Evolutionary conservation across 164 flowering plant species (phyloP), one percentile per base, ranked within the genome.

Genomic region (Warburgia ugandensis): DNA sequence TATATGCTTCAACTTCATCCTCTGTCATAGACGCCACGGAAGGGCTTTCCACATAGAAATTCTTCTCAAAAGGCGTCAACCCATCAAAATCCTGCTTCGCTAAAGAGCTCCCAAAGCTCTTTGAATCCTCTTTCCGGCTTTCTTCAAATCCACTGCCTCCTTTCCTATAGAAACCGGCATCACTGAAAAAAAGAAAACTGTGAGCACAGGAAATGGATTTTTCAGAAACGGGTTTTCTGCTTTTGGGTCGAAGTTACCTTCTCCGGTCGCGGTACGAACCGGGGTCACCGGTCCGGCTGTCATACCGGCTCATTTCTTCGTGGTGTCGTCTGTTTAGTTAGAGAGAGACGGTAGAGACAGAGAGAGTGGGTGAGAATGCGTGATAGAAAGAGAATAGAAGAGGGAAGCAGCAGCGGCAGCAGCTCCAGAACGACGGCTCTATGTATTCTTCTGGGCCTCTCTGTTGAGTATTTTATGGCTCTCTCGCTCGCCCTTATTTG

Each of bases 221-320:
- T 28, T 50, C 21, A 31, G 8, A 45, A 50, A 30, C 30, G n/a
- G 37, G 31, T 58, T 63, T 33, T 2, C 17, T 37, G 41, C 5
- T 12, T 10, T 3, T 14, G 28, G 10, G 30, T 1, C 9, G 42
- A 19, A 6, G 20, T 23, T 45, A 86, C 97, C 84, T 81, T 68
- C 73, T 73, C 30, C 97, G 86, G 70, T 87, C 96, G 20, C 96
- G 96, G 71, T 91, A 91, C 9, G 96, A 91, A 44, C 61, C 56
- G 45, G 98, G 86, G 78, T 91, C 98, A 64, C 72, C 73, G 52
- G 94, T 64, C 44, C 98, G 89, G 73, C 83, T 68, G 52, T 87
- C 98, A 71, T 78, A 78, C 56, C 96, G 96, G 67, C 94, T 91
- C 98, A 87, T 89, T 35, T 16, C 36, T 12, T 17, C 2, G 29